A percentile compares a stretch with the other conserved stretches of the same genome.
These are phyloP conservation scores for Amphicarpaea edgeworthii DNA, from an alignment of 306 rosid species.

Conservation along the genomic window DNA sequence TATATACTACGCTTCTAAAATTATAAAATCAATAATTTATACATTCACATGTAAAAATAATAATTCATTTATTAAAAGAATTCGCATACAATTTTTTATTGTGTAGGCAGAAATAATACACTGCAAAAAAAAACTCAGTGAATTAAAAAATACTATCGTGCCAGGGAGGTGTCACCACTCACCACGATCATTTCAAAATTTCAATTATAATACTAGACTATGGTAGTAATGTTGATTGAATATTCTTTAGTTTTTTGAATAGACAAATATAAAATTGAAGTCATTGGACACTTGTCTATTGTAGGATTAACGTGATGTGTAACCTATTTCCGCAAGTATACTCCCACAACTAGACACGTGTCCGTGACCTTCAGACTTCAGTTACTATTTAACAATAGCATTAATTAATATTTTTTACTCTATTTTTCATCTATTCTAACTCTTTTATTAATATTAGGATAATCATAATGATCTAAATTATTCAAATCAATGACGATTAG, in stretches of 20 bases:
- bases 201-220: neutral
- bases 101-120: too few relatives aligned
- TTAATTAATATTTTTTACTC: too few relatives aligned
- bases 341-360: slow-evolving; percentile 34
- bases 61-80: too few relatives aligned
- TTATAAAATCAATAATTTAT: neutral
- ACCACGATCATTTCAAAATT: slow-evolving; percentile 37
- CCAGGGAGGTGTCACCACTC: slow-evolving; percentile 30
- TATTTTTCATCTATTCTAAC: neutral
- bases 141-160: neutral
- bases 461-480: slow-evolving; percentile 2
- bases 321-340: neutral
- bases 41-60: too few relatives aligned
- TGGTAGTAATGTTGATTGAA: neutral
- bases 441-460: neutral
- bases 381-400: neutral
- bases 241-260: neutral
- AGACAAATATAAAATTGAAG: slow-evolving; percentile 6
- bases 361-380: neutral
- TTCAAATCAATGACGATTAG: too few relatives aligned
- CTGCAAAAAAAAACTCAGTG: too few relatives aligned
- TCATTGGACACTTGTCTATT: slow-evolving; percentile 40
- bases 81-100: too few relatives aligned
- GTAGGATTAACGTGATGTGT: neutral
- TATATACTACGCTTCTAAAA: neutral